Base-by-base conservation (phyloP, 164 flowering plant species). In the Stephania yunnanensis region DNA sequence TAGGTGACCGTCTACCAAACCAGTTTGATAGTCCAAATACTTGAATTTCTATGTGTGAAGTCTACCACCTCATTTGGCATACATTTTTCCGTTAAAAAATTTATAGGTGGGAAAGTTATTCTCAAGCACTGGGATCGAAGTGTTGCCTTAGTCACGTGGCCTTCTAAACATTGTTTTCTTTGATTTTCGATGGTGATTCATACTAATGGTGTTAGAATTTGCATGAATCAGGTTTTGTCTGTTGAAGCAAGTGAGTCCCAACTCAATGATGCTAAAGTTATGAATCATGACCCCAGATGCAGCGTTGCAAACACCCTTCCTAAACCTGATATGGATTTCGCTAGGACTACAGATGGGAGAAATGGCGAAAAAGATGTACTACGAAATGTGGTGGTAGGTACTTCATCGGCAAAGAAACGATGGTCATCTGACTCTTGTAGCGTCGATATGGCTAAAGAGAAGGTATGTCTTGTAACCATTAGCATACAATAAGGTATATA, bases 221-320 rank as follows among this genome's bases (percentile, higher is more conserved):
- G 64, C 25, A 29, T 13, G 50, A 79, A 71, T 83, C 58, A 55
- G 42, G 78, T 46, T 77, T 63, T 69, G 74, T 70, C 70, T 69
- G 22, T 45, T 67, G 73, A 46, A n/a, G 48, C 42, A 15, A 84
- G 77, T 72, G 80, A 46, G 44, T 36, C 74, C 55, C 72, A 74
- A 70, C 66, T 73, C 10, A 70, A 71, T 64, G 87, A 78, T 67
- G 65, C 52, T 70, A 79, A 74, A 68, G 80, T 76, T 69, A 76
- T 68, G 9, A 77, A 50, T 73, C 68, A 58, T 78, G 82, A 70
- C 61, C 55, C 77, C 50, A 81, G 46, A 55, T 61, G 55, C 74
- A 50, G 22, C 48, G 20, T 69, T 44, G 71, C 22, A 4, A 8
- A 46, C 19, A 17, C 5, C 20, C 46, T 58, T 68, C 42, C 48